These are phyloP conservation scores for Drechslera avenae DNA, from an alignment of 2,329 filamentous ascomycete genomes.

Conservation along the genomic window DNA sequence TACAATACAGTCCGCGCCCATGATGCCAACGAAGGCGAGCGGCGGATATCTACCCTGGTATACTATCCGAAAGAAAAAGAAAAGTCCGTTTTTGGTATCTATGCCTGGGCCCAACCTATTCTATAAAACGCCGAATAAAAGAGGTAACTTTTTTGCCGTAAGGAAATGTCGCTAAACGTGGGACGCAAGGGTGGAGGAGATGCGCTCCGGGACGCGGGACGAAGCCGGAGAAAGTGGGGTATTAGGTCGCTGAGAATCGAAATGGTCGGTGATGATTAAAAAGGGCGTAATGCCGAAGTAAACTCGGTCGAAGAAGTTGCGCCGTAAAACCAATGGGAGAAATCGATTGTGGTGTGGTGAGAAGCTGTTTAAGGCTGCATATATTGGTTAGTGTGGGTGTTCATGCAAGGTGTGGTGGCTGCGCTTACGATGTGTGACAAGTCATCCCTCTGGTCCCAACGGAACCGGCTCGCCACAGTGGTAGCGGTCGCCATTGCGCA, in stretches of 20 bases:
- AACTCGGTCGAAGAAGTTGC: constrained; percentile 22
- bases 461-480: constrained; percentile 15
- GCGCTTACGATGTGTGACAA: constrained; percentile 41
- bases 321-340: constrained; percentile 19
- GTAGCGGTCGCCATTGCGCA: constrained; percentile 1
- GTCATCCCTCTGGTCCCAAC: constrained; percentile 43
- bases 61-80: constrained; percentile 34
- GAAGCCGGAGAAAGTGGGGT: constrained; percentile 41
- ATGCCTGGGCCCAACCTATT: constrained; percentile 48
- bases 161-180: constrained; percentile 45
- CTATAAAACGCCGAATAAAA: constrained; percentile 48
- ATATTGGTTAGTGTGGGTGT: constrained; percentile 36
- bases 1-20: constrained; percentile 40
- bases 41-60: constrained; percentile 42
- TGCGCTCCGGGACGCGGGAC: constrained; percentile 31
- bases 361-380: constrained; percentile 28
- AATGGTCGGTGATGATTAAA: constrained; percentile 46
- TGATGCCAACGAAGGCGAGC: constrained; percentile 43
- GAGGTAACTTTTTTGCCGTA: constrained; percentile 42
- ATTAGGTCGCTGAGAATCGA: constrained; percentile 46
- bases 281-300: constrained; percentile 39
- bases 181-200: constrained; percentile 29
- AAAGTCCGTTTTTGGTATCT: constrained; percentile 49
- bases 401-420: constrained; percentile 36
- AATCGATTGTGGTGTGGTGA: constrained; percentile 19